Base-by-base conservation (phyloP, 192 early-diverging fungal species). In the Coemansia erecta region DNA sequence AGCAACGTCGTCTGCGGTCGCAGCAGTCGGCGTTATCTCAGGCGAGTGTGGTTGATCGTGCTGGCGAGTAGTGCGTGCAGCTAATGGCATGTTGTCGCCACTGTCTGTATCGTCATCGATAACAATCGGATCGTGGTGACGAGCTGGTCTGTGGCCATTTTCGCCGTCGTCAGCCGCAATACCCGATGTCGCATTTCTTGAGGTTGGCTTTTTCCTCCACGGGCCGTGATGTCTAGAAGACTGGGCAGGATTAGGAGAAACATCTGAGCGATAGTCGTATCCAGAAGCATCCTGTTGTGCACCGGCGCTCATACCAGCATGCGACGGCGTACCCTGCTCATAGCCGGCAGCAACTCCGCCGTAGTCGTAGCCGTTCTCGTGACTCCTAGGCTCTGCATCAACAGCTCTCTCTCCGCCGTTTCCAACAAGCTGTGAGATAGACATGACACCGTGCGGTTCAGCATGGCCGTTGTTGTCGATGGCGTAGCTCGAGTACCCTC, bases 351-450 rank as follows among this genome's bases (percentile, higher is more conserved):
- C 21, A 12, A 19, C 7, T 4, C 47, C 47, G 47, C 15, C 47
- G 47, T 60, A 18, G 12, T 17, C 48, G 35, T 33, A 26, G 11
- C 58, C 37, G 11, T 50, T 45, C 13, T 28, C 23, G n/a, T 9
- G 51, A 39, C 17, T 15, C 4, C 35, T 53, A 1, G 31, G 18
- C 7, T 37, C 12, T 13, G 11, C 5, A 17, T 31, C 23, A 28
- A 19, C 21, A 47, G 6, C 2, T 10, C 24, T 19, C 21, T 19
- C 5, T 13, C 18, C 47, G 44, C 52, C 49, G 41, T 28, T 1
- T 57, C 66, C 69, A 55, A 77, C 75, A 11, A 77, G 58, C 51
- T 77, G 75, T 17, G 75, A 77, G 26, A 77, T 77, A 6, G 75
- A 71, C 75, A 77, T 77, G 23, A 72, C 62, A 8, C 68, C 57